phyloP scores from a whole-genome alignment of 2,329 filamentous ascomycete species.

The Zasmidium angulare region DNA sequence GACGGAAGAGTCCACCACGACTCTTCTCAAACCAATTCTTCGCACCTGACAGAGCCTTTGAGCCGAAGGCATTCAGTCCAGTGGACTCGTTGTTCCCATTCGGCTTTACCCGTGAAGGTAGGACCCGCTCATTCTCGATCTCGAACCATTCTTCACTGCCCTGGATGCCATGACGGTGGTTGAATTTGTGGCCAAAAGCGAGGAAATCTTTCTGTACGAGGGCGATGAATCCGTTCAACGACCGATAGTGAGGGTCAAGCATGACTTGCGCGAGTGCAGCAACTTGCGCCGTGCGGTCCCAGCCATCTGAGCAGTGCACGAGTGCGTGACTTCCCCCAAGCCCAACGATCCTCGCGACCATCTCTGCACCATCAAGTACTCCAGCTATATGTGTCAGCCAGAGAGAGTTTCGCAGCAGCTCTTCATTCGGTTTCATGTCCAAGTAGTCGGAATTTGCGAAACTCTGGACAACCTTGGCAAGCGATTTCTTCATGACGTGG shows the following conservation, averaged over 20 bases:
- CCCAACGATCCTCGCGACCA: constrained; percentile 85
- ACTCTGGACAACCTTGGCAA: constrained; percentile 83
- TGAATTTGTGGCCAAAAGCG: constrained; percentile 97
- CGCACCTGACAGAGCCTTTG: constrained; percentile 66
- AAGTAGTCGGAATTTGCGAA: constrained; percentile 91
- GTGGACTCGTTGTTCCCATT: constrained; percentile 46
- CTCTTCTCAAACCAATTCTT: constrained; percentile 87
- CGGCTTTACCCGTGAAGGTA: constrained; percentile 42
- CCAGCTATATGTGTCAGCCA: constrained; percentile 89
- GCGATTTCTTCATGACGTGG: constrained; percentile 91
- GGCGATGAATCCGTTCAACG: constrained; percentile 90
- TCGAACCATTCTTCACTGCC: constrained; percentile 93
- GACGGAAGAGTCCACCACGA: constrained; percentile 31
- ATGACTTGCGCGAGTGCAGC: constrained; percentile 90
- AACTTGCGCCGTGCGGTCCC: constrained; percentile 95
- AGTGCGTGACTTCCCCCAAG: constrained; percentile 92
- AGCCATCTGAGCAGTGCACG: constrained; percentile 97
- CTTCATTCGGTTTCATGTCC: constrained; percentile 75
- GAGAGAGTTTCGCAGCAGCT: constrained; percentile 76
- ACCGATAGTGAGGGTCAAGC: constrained; percentile 92
- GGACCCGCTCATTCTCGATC: constrained; percentile 75
- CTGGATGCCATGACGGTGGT: constrained; percentile 82
- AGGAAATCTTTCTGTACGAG: constrained; percentile 97
- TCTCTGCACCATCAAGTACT: constrained; percentile 77
- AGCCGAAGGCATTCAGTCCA: constrained; percentile 56